Evolutionary conservation across 2,329 filamentous ascomycete species (phyloP).

Genomic region (Juglanconis oblonga): DNA sequence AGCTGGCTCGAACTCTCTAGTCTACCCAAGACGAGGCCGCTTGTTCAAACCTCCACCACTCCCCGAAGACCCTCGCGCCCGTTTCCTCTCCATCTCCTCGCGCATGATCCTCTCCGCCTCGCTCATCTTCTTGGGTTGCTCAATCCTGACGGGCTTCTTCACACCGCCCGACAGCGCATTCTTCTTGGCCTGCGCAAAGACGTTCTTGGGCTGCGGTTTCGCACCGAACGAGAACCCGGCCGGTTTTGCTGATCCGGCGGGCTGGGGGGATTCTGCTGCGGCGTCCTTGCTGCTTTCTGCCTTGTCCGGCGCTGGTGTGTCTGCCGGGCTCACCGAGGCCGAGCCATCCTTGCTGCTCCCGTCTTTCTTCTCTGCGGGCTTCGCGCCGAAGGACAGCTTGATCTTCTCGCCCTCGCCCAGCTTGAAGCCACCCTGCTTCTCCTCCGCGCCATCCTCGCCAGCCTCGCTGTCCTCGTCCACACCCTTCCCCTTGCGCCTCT

Average conservation of each 20-base stretch:
- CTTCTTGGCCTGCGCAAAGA: constrained; percentile 66
- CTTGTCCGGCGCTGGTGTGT: constrained; percentile 18
- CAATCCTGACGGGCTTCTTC: constrained; percentile 59
- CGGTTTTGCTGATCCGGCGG: constrained; percentile 29
- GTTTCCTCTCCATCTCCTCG: constrained; percentile 72
- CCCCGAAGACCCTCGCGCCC: constrained; percentile 47
- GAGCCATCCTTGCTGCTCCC: constrained; percentile 19
- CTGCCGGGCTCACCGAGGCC: constrained; percentile 5
- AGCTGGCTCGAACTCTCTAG: neutral
- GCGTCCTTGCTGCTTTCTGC: constrained; percentile 21
- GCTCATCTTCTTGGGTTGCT: constrained; percentile 77
- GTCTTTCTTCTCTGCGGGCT: constrained; percentile 24
- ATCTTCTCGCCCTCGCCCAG: constrained; percentile 73
- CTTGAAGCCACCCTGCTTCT: constrained; percentile 48
- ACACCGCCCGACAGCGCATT: constrained; percentile 60
- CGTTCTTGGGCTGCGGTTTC: constrained; percentile 67
- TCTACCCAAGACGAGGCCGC: constrained; percentile 34
- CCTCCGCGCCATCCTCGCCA: constrained; percentile 36
- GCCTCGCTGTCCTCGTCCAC: too few species aligned
- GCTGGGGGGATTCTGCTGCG: constrained; percentile 15
- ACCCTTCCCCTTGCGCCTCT: constrained; percentile 36
- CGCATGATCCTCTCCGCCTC: constrained; percentile 89
- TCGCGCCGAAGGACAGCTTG: constrained; percentile 63
- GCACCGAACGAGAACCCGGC: constrained; percentile 68
- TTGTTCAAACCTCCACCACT: constrained; percentile 46